A percentile compares a stretch with the other conserved stretches of the same genome.
These are phyloP conservation scores for Sutorius eximius DNA, from an alignment of 1,284 basidiomycete species.

Conservation along the genomic window DNA sequence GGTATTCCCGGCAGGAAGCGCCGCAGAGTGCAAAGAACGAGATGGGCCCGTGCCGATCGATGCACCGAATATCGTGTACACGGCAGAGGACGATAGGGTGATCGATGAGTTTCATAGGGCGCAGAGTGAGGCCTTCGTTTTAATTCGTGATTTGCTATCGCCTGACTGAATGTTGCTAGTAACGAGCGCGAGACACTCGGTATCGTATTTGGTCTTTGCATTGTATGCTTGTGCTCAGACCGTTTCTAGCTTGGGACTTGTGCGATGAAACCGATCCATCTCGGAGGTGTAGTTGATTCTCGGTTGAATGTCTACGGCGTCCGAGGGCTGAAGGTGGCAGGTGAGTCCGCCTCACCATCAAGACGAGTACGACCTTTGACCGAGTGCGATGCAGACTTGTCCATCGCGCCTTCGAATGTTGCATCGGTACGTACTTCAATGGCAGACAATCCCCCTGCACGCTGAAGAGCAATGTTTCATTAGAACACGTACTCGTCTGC, in stretches of 20 bases:
- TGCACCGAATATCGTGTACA: conserved; percentile 51
- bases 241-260: conserved; percentile 58
- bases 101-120: conserved; percentile 46
- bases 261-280: conserved; percentile 59
- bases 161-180: conserved; percentile 1
- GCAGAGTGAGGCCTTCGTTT: conserved; percentile 20
- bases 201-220: conserved; percentile 25
- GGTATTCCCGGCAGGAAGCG: conserved; percentile 45
- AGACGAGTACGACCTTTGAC: background rate
- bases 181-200: conserved; percentile 55
- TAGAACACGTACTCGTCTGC: conserved; percentile 29
- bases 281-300: conserved; percentile 62
- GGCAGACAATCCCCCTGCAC: background rate
- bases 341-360: conserved; percentile 12
- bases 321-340: conserved; percentile 56
- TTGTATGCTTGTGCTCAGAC: background rate
- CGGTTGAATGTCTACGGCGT: conserved; percentile 65
- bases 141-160: background rate
- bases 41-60: conserved; percentile 41
- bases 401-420: conserved; percentile 36
- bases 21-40: conserved; percentile 38
- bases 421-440: conserved; percentile 20
- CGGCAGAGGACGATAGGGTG: conserved; percentile 53
- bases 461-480: conserved; percentile 7
- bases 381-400: conserved; percentile 33